Evolutionary conservation across 306 rosid species (phyloP), one percentile per base, ranked within the genome.

Genomic region (Sicyos baderoa): DNA sequence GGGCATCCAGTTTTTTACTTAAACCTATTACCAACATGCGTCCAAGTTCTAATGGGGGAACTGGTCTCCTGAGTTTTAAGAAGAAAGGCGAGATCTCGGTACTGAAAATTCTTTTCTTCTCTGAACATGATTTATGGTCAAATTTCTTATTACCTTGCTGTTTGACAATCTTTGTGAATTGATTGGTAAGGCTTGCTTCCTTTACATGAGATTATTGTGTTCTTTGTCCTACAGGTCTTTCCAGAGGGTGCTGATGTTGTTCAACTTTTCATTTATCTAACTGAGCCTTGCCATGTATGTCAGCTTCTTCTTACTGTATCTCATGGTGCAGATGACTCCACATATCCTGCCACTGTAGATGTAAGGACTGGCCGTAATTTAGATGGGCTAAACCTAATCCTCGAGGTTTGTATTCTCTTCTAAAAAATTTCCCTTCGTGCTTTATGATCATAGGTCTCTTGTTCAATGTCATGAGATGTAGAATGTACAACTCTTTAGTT

Each of bases 241-340:
- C 88, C 91, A 42, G 89, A 88, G 86, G 85, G 86, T 63, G 93
- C 95, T 13, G 99, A 94, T 68, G 96, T 87, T 71, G 83, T 94
- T 75, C 97, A 94, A 71, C 80, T 94, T 75, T 90, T 88, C 82
- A 88, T 94, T 77, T 90, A 86, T 87, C 95, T 94, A 60, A 93
- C 88, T 54, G 96, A 90, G 86, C 99, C 99, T 75, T 88, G 99
- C 82, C 96, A 90, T 86, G 95, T 85, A 75, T 90, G 97, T 79
- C 97, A 94, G 84, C 91, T 94, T 83, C 99, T 94, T 90, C 99
- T 94, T 89, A 94, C 96, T 65, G 84, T 94, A 86, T 84, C 95
- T 81, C 99, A 94, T 74, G 96, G 97, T 68, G 95, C 87, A 77
- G 96, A 94, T 86, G 99, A 94, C 80, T 80, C 95, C 56, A 90